Base-by-base conservation (phyloP, 345 rosid genomes). In the Eucalyptus decipiens region DNA sequence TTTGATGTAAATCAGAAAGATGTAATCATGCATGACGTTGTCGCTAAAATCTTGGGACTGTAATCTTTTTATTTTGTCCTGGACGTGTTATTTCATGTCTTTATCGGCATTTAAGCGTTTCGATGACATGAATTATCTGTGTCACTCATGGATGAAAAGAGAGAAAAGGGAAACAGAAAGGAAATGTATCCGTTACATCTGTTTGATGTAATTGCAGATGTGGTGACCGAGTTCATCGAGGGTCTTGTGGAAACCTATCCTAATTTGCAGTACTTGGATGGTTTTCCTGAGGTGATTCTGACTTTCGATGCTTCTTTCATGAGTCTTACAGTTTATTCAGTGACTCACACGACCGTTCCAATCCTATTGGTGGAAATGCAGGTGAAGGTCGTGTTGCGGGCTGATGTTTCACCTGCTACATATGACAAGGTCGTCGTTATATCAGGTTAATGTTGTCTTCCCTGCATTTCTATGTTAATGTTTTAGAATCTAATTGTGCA, bases 211-310 rank as follows among this genome's bases (percentile, higher is more conserved):
- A 37, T 60, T 90, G 93, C 93, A 97, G 99, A 90, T 94, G 97
- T 96, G 89, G 99, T 97, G 88, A 97, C 97, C 48, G 99, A 97
- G 93, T 95, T 94, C 93, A 96, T 97, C 47, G 99, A 97, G 92
- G 99, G 99, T 85, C 96, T 97, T 69, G 97, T 94, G 4, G 99
- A 96, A 91, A 96, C 98, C 86, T 97, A 96, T 92, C 96, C 97
- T 28, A 96, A 95, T 85, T 93, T 97, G 72, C 99, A 96, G 91
- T 95, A 95, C 88, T 92, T 97, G 92, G 99, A 96, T 89, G 99
- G 99, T 47, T 96, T 97, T 88, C 99, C 99, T 28, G 97, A 97
- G 99, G 98, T 96, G 86, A 91, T 51, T 88, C 26, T 95, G 98
- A 28, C 94, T 96, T 88, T 96, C 98, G 30, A 86, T 37, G 83